These are phyloP conservation scores for Osmanthus fragrans DNA, from an alignment of 257 asterid species.

Conservation along the genomic window DNA sequence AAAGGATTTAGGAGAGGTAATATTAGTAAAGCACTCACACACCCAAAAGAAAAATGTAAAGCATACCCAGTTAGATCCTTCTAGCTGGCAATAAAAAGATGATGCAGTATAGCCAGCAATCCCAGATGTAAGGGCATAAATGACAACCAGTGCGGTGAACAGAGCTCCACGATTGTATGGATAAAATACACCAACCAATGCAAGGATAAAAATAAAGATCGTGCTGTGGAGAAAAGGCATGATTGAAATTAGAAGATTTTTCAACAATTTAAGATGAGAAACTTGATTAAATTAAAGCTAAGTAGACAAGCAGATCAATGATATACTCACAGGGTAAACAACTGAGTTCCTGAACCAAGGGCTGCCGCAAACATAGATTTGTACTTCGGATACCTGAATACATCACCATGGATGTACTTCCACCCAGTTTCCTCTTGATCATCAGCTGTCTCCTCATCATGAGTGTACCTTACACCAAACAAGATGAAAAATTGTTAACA, in stretches of 20 bases:
- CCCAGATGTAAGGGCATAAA: conserved; percentile 44
- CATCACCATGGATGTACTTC: conserved; percentile 49
- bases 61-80: conserved; percentile 46
- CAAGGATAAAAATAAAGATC: conserved; percentile 39
- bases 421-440: conserved; percentile 49
- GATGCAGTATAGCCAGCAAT: conserved; percentile 44
- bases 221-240: conserved; percentile 26
- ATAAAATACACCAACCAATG: conserved; percentile 48
- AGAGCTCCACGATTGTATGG: conserved; percentile 52
- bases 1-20: background rate
- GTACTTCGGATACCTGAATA: conserved; percentile 40
- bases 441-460: conserved; percentile 45
- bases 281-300: background rate
- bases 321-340: conserved; percentile 41
- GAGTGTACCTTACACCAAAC: conserved; percentile 32
- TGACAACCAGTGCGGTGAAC: conserved; percentile 42
- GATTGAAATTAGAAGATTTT: background rate
- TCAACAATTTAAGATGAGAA: background rate
- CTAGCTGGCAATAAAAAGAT: conserved; percentile 44
- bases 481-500: background rate
- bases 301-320: background rate
- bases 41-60: no score
- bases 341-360: conserved; percentile 41
- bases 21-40: no score
- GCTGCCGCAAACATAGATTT: conserved; percentile 42